Percentiles rank a stretch among this genome's conserved stretches.
phyloP scores from a whole-genome alignment of 352 stramenopile genomes.

The Halophytophthora polymorphica region DNA sequence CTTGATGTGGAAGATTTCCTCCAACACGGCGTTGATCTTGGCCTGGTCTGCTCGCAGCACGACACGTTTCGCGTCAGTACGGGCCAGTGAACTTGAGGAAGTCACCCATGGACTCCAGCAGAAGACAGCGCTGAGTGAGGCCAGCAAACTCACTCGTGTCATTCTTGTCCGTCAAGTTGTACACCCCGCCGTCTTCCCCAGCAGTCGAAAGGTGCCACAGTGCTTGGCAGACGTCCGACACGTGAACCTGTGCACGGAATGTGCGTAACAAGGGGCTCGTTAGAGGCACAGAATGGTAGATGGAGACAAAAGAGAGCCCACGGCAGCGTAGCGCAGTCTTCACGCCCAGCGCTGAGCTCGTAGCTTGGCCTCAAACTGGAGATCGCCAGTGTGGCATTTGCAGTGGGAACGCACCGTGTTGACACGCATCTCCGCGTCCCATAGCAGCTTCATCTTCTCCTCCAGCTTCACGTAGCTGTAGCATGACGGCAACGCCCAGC shows the following conservation, averaged over 20 bases:
- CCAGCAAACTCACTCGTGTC: slow-evolving; percentile 63
- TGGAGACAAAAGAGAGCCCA: too few relatives aligned
- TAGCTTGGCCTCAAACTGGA: too few relatives aligned
- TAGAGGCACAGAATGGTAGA: neutral
- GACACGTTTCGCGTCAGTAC: slow-evolving; percentile 1
- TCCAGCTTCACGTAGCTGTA: slow-evolving; percentile 75
- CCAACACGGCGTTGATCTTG: slow-evolving; percentile 74
- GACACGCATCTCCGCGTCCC: slow-evolving; percentile 83
- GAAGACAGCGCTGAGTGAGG: neutral
- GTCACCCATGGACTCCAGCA: neutral
- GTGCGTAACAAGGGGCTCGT: neutral
- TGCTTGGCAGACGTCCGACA: slow-evolving; percentile 72
- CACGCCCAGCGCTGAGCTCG: too few relatives aligned
- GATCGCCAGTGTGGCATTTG: neutral
- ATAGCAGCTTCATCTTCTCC: slow-evolving; percentile 88
- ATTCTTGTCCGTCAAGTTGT: slow-evolving; percentile 85
- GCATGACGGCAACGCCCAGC: neutral
- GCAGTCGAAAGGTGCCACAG: slow-evolving; percentile 70
- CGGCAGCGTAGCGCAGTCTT: too few relatives aligned
- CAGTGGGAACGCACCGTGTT: slow-evolving; percentile 55
- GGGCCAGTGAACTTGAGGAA: neutral
- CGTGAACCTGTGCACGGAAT: slow-evolving; percentile 51
- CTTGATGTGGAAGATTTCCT: slow-evolving; percentile 79
- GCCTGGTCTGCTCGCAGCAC: slow-evolving; percentile 46
- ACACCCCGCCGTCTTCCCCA: slow-evolving; percentile 56